phyloP scores from a whole-genome alignment of 495 filamentous ascomycete genomes.

The Eremomyces bilateralis region DNA sequence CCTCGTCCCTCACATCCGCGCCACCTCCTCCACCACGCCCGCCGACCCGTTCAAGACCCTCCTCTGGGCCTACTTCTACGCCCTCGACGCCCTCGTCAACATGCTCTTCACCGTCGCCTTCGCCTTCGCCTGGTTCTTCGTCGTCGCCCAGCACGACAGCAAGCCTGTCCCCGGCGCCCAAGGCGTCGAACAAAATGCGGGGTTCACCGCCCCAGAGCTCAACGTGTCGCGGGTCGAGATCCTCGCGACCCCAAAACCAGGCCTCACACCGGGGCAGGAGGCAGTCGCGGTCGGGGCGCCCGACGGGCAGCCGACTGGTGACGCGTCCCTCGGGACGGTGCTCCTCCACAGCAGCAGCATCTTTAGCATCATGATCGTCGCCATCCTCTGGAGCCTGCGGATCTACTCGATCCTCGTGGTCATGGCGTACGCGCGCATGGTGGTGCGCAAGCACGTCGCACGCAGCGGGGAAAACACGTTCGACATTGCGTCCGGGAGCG shows the following conservation, averaged over 20 bases:
- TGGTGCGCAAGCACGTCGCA: conserved; percentile 34
- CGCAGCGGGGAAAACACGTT: conserved; percentile 5
- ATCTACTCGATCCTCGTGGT: conserved; percentile 62
- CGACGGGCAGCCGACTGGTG: conserved; percentile 17
- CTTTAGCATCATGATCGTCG: conserved; percentile 52
- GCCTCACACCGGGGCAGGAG: conserved; percentile 25
- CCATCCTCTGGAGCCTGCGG: conserved; percentile 45
- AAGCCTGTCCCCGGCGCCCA: conserved; percentile 10
- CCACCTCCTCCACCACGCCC: conserved; percentile 1
- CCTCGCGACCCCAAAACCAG: conserved; percentile 21
- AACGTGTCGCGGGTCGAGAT: conserved; percentile 34
- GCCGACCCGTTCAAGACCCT: conserved; percentile 12
- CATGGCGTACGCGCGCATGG: conserved; percentile 53
- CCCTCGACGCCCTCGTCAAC: conserved; percentile 61
- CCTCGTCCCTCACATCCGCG: conserved; percentile 36
- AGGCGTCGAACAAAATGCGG: conserved; percentile 44
- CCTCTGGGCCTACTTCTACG: conserved; percentile 32
- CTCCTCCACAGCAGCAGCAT: conserved; percentile 47
- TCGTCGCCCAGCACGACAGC: conserved; percentile 30
- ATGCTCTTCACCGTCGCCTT: conserved; percentile 58
- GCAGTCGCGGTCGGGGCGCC: conserved; percentile 25
- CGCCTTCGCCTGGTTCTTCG: conserved; percentile 62
- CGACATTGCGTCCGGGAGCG: conserved; percentile 12
- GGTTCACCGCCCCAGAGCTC: conserved; percentile 43
- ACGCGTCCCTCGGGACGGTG: conserved; percentile 14